Percentiles rank a stretch among this genome's conserved stretches.
These are phyloP conservation scores for Saccharomyces pastorianus DNA, from an alignment of 1,139 yeast species.

Conservation along the genomic window DNA sequence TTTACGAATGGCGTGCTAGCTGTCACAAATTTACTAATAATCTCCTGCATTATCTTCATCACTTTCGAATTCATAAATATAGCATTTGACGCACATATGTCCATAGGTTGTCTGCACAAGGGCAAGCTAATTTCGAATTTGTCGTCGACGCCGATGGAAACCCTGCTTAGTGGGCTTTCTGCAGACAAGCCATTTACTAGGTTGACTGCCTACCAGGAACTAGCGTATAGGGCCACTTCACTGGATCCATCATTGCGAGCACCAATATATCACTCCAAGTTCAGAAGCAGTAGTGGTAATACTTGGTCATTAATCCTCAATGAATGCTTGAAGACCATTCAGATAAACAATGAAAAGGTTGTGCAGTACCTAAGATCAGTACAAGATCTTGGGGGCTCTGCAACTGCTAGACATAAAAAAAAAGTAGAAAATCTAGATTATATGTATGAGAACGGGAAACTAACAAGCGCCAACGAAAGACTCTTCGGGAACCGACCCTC, in stretches of 20 bases:
- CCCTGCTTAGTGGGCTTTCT: conserved; percentile 65
- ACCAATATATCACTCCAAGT: conserved; percentile 46
- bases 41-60: conserved; percentile 13
- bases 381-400: conserved; percentile 8
- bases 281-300: conserved; percentile 34
- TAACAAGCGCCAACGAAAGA: conserved; percentile 9
- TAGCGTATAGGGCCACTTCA: conserved; percentile 51
- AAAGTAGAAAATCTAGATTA: not conserved
- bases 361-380: conserved; percentile 20
- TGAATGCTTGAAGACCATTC: conserved; percentile 50
- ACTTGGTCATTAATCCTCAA: conserved; percentile 53
- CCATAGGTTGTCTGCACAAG: conserved; percentile 76
- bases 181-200: conserved; percentile 49
- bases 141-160: conserved; percentile 64
- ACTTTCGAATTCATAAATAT: conserved; percentile 51
- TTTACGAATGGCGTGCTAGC: conserved; percentile 2
- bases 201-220: conserved; percentile 66
- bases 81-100: conserved; percentile 62
- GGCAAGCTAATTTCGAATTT: conserved; percentile 60
- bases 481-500: conserved; percentile 24
- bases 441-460: not conserved
- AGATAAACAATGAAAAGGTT: conserved; percentile 26
- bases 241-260: conserved; percentile 42
- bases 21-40: conserved; percentile 5
- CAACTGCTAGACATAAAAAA: not conserved